Percentiles rank a stretch among this genome's conserved stretches.
Conservation (phyloP, 148 eudicot genomes). For the Beta vulgaris region DNA sequence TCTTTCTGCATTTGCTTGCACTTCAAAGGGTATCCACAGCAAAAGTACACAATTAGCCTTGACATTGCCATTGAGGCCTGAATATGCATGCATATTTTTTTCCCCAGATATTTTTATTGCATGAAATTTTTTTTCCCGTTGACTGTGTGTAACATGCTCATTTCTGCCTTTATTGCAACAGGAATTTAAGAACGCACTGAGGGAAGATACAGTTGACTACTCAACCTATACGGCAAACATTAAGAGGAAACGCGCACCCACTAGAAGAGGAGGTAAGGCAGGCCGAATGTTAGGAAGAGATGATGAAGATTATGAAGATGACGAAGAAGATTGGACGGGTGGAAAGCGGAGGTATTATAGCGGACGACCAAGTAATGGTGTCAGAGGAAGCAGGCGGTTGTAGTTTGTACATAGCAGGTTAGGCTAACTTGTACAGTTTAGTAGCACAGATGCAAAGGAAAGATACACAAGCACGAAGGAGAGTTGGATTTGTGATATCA, state of each 20-base stretch:
- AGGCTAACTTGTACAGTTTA: constrained; percentile 76
- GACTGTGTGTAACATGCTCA: background rate
- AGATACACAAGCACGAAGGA: constrained; percentile 9
- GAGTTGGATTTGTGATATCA: background rate
- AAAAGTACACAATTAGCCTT: background rate
- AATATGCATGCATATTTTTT: background rate
- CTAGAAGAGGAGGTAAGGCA: constrained; percentile 57
- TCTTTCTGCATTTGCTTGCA: background rate
- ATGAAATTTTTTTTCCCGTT: too few relatives aligned
- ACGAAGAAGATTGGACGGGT: constrained; percentile 48
- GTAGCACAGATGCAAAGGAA: constrained; percentile 18
- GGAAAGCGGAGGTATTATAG: constrained; percentile 39
- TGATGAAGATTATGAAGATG: constrained; percentile 49
- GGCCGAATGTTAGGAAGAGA: constrained; percentile 35
- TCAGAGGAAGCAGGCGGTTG: constrained; percentile 45
- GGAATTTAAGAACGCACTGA: constrained; percentile 89
- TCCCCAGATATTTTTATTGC: background rate
- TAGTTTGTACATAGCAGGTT: constrained; percentile 65
- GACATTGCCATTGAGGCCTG: background rate
- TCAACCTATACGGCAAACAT: constrained; percentile 88
- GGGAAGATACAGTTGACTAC: constrained; percentile 90
- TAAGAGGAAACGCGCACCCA: constrained; percentile 71
- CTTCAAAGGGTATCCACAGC: background rate
- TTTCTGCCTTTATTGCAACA: constrained; percentile 19
- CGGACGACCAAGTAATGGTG: constrained; percentile 45